Evolutionary conservation across 1,284 basidiomycete species (phyloP).

Genomic region (Leccinum laetum): DNA sequence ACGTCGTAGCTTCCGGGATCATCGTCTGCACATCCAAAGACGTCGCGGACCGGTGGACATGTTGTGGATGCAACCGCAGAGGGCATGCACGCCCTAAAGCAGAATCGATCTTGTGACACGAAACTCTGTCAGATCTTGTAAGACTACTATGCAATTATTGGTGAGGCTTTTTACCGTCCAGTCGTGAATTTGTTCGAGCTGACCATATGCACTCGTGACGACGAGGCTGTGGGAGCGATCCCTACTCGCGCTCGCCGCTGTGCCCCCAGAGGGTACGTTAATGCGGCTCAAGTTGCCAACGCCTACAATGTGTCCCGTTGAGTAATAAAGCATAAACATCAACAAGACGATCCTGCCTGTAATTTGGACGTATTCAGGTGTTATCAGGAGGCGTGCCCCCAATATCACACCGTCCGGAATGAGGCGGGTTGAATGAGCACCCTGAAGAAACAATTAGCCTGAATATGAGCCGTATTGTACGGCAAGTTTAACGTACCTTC

Average conservation of each 20-base stretch:
- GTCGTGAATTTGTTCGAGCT: constrained; percentile 56
- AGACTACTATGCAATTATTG: constrained; percentile 12
- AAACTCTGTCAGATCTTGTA: constrained; percentile 45
- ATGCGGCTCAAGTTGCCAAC: constrained; percentile 65
- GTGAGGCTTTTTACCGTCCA: constrained; percentile 54
- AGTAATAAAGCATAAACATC: neutral
- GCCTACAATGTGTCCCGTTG: constrained; percentile 34
- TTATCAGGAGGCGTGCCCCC: constrained; percentile 71
- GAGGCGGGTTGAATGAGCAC: constrained; percentile 65
- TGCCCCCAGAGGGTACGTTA: constrained; percentile 62
- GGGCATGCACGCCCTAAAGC: constrained; percentile 72
- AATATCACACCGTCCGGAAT: constrained; percentile 76
- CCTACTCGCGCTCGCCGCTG: constrained; percentile 50
- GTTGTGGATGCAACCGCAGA: constrained; percentile 55
- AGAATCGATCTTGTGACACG: constrained; percentile 61
- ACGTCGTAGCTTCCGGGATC: constrained; percentile 64
- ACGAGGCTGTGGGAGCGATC: constrained; percentile 72
- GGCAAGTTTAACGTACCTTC: constrained; percentile 38
- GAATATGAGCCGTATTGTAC: constrained; percentile 1
- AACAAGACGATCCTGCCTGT: constrained; percentile 42
- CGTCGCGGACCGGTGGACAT: constrained; percentile 71
- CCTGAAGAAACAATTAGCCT: constrained; percentile 28
- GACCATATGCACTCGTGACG: constrained; percentile 70
- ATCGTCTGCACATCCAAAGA: constrained; percentile 60
- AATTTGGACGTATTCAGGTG: constrained; percentile 71